Evolutionary conservation across 1,284 basidiomycete genomes (phyloP).

Genomic region (Apiotrichum brassicae): DNA sequence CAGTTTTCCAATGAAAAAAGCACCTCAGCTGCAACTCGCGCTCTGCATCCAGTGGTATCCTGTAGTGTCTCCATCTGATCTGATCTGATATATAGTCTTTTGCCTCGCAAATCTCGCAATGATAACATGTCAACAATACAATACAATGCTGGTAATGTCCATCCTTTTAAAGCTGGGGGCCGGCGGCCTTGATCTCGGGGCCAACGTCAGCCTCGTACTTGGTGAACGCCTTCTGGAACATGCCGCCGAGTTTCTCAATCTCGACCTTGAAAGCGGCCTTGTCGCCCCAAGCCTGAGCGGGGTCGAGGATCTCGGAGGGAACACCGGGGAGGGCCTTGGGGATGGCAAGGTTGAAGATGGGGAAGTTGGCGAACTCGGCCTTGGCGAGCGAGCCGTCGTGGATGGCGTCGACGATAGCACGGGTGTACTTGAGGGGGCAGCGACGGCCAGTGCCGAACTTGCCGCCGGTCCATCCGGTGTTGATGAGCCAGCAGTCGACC

Average conservation of each 20-base stretch:
- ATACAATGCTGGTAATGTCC: constrained; percentile 4
- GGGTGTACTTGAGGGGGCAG: constrained; percentile 91
- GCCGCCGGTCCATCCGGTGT: constrained; percentile 97
- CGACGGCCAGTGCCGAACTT: constrained; percentile 86
- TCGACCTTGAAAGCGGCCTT: constrained; percentile 80
- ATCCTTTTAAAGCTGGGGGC: constrained; percentile 51
- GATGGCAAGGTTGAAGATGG: constrained; percentile 70
- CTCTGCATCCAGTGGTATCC: too few species aligned
- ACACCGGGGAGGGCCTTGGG: constrained; percentile 75
- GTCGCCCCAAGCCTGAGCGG: constrained; percentile 73
- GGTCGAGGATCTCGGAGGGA: constrained; percentile 82
- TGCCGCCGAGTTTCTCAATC: constrained; percentile 73
- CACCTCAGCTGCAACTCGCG: too few species aligned
- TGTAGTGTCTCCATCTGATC: background rate
- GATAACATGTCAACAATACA: constrained; percentile 9
- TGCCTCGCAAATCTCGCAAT: background rate
- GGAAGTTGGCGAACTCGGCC: constrained; percentile 79
- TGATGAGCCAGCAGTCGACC: constrained; percentile 97
- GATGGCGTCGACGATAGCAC: constrained; percentile 92
- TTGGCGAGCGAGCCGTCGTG: constrained; percentile 85
- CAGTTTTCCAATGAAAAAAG: too few species aligned
- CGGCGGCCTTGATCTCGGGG: constrained; percentile 68
- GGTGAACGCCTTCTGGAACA: constrained; percentile 89
- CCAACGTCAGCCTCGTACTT: constrained; percentile 80
- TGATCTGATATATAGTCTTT: background rate